Evolutionary conservation across 495 filamentous ascomycete genomes (phyloP).

Genomic region (Podospora anserina): DNA sequence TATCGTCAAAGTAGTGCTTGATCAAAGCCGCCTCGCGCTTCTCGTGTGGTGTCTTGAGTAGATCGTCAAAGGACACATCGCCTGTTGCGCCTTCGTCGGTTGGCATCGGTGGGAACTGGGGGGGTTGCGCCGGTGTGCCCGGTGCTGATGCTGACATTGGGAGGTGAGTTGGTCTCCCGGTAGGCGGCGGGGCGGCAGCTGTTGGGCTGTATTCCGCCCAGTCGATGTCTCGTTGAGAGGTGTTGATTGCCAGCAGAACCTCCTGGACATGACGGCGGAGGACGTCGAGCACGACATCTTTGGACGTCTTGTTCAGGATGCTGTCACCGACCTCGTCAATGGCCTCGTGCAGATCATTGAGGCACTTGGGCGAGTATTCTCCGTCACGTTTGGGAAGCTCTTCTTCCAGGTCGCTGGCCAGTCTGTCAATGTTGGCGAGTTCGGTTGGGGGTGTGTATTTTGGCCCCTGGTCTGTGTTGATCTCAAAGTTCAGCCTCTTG

Average conservation of each 20-base stretch:
- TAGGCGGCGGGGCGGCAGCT: background rate
- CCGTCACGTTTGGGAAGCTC: conserved; percentile 13
- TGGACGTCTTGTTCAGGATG: conserved; percentile 14
- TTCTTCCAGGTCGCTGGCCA: conserved; percentile 8
- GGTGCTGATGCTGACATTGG: background rate
- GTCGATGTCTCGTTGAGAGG: conserved; percentile 5
- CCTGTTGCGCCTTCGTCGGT: background rate
- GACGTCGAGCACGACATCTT: conserved; percentile 25
- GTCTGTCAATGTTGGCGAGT: conserved; percentile 8
- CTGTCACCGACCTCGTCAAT: conserved; percentile 19
- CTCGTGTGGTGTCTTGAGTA: conserved; percentile 22
- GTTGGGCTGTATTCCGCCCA: background rate
- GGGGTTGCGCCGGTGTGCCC: background rate
- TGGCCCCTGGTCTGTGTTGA: background rate
- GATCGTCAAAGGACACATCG: conserved; percentile 20
- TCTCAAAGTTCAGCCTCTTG: conserved; percentile 15
- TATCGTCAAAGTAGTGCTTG: conserved; percentile 24
- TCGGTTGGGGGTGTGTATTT: conserved; percentile 1
- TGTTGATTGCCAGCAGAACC: conserved; percentile 24
- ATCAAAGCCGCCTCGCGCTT: conserved; percentile 25
- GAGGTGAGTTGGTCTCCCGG: background rate
- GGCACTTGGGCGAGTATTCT: conserved; percentile 17
- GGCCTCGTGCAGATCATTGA: conserved; percentile 22
- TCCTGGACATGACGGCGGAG: conserved; percentile 28
- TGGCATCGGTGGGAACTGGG: background rate